Base-by-base conservation (phyloP, 176 grass and related monocot species). In the Urochloa ruziziensis region DNA sequence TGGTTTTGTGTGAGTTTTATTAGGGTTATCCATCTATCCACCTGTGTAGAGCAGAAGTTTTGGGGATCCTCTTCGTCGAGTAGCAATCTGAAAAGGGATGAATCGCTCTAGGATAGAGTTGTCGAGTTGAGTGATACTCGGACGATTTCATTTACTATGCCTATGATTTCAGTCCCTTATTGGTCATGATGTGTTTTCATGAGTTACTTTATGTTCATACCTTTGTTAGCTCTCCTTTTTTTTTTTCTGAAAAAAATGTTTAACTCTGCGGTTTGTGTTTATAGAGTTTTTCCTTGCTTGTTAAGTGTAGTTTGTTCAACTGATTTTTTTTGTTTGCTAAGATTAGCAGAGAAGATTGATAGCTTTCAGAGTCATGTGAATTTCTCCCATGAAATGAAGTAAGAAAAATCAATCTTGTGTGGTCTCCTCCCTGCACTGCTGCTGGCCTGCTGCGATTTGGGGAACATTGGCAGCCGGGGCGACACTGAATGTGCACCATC, bases 1-100 rank as follows among this genome's bases (percentile, higher is more conserved):
- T 6, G 10, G 36, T 37, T 17, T 62, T 4, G 13, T 29, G 47
- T 1, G 51, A 25, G 77, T 62, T 63, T 61, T 18, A 8, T 70
- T 87, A 87, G 85, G 70, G 77, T 85, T 43, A 10, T 43, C 40
- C 11, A 43, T 85, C 59, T 56, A 13, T 66, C 35, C 2, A 25
- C 60, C 37, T 17, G 7, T 25, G 2, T 5, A 10, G 70, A 29
- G 16, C 0, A 43, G 32, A 75, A 43, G 23, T 12, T 59, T 74
- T 74, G 58, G 84, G 40, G 37, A 39, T 39, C 7, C 35, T 39
- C 37, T 39, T 10, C 53, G 36, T 4, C 19, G 40, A 17, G 10
- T 32, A 63, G 39, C 58, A 15, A 33, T 52, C 10, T 15, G 6
- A 1, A 7, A 30, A 0, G 9, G 24, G 0, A 4, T 6, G 60